Evolutionary conservation across 2,329 filamentous ascomycete species (phyloP).

Genomic region (Fusarium algeriense): DNA sequence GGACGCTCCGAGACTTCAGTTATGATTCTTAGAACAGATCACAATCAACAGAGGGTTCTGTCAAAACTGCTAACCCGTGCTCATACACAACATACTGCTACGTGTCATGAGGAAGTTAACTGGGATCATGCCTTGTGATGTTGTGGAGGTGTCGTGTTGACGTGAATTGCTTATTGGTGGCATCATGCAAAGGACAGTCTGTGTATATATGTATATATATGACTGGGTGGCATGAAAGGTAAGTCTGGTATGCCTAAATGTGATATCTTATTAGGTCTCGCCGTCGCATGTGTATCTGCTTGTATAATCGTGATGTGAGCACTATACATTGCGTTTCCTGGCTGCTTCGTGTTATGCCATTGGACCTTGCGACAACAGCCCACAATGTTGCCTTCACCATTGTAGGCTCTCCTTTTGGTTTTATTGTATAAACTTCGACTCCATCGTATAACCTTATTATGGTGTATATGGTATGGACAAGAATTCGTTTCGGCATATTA

Average conservation of each 20-base stretch:
- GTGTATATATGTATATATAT: neutral
- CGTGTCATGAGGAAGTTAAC: neutral
- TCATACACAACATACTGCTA: neutral
- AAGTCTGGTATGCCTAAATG: neutral
- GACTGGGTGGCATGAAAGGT: neutral
- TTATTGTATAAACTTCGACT: neutral
- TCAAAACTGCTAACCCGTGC: constrained; percentile 1
- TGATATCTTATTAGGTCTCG: neutral
- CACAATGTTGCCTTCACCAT: neutral
- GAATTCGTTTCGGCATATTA: neutral
- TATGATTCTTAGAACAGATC: constrained; percentile 41
- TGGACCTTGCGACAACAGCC: neutral
- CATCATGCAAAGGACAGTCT: neutral
- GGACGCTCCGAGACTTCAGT: constrained; percentile 36
- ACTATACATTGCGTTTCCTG: neutral
- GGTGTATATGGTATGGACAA: no score
- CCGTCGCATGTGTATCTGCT: neutral
- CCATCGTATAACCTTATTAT: neutral
- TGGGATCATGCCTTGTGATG: neutral
- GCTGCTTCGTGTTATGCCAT: neutral
- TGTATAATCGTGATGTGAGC: neutral
- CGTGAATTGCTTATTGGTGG: neutral
- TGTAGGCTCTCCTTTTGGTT: neutral
- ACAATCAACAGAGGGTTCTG: constrained; percentile 27
- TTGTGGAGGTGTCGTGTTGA: neutral